Evolutionary conservation across 2,329 filamentous ascomycete species (phyloP).

Genomic region (Claviceps pusilla): DNA sequence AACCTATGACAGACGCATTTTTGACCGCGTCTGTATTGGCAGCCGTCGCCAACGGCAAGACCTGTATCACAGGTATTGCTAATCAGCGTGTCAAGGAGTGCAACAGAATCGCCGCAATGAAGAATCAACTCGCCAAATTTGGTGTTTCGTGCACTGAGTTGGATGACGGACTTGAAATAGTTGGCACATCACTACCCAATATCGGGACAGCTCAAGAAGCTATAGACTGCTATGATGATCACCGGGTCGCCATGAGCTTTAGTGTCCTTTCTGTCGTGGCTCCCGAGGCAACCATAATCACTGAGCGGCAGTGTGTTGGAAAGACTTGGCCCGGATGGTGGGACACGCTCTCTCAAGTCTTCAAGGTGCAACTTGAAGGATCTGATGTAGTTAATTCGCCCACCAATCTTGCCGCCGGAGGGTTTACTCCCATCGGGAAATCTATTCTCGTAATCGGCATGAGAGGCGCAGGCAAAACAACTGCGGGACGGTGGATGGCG

Average conservation of each 20-base stretch:
- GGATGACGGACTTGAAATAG: constrained; percentile 79
- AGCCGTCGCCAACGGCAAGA: constrained; percentile 71
- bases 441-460: constrained; percentile 94
- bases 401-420: constrained; percentile 7
- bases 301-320: constrained; percentile 82
- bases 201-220: constrained; percentile 45
- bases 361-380: constrained; percentile 63
- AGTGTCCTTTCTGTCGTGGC: constrained; percentile 68
- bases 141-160: constrained; percentile 75
- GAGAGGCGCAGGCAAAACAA: constrained; percentile 94
- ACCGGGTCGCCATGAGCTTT: constrained; percentile 97
- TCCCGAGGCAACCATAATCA: constrained; percentile 57
- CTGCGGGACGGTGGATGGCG: constrained; percentile 74
- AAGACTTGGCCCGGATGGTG: constrained; percentile 99
- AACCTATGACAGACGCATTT: constrained; percentile 98
- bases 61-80: constrained; percentile 82
- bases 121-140: constrained; percentile 85
- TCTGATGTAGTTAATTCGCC: constrained; percentile 35
- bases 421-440: constrained; percentile 23
- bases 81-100: constrained; percentile 98
- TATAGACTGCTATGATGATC: constrained; percentile 90
- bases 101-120: constrained; percentile 92
- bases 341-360: constrained; percentile 70
- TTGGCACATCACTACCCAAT: constrained; percentile 33
- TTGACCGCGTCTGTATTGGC: constrained; percentile 86